Evolutionary conservation across 331 rosid genomes (phyloP).

Genomic region (Malus hybrid): DNA sequence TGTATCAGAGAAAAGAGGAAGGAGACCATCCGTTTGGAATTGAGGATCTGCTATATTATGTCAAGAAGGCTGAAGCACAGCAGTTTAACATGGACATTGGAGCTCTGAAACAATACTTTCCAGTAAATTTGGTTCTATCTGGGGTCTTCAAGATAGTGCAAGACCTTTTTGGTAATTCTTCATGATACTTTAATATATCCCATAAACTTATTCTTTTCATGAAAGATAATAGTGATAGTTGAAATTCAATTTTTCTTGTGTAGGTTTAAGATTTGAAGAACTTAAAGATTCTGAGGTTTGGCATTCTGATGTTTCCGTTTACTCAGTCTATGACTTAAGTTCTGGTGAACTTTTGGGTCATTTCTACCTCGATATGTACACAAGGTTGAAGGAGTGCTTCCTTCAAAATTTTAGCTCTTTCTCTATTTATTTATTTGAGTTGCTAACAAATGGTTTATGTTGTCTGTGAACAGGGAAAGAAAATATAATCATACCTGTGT

Average conservation of each 20-base stretch:
- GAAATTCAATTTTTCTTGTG: conserved; percentile 4
- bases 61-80: conserved; percentile 66
- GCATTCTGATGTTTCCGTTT: conserved; percentile 72
- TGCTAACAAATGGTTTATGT: conserved; percentile 14
- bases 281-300: conserved; percentile 71
- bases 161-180: conserved; percentile 75
- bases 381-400: conserved; percentile 41
- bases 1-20: conserved; percentile 76
- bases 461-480: conserved; percentile 60
- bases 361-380: conserved; percentile 72
- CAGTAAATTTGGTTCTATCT: conserved; percentile 73
- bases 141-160: conserved; percentile 88
- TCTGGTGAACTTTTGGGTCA: conserved; percentile 82
- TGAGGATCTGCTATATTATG: conserved; percentile 76
- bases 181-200: not conserved
- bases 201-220: conserved; percentile 2
- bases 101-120: conserved; percentile 85
- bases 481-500: conserved; percentile 79
- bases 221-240: not conserved
- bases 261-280: conserved; percentile 88
- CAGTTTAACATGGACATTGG: conserved; percentile 60
- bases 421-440: conserved; percentile 9
- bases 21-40: conserved; percentile 83
- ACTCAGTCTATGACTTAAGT: conserved; percentile 65
- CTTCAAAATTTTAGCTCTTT: not conserved